These are phyloP conservation scores for Gaeumannomyces tritici DNA, from an alignment of 2,329 filamentous ascomycete genomes.

Conservation along the genomic window DNA sequence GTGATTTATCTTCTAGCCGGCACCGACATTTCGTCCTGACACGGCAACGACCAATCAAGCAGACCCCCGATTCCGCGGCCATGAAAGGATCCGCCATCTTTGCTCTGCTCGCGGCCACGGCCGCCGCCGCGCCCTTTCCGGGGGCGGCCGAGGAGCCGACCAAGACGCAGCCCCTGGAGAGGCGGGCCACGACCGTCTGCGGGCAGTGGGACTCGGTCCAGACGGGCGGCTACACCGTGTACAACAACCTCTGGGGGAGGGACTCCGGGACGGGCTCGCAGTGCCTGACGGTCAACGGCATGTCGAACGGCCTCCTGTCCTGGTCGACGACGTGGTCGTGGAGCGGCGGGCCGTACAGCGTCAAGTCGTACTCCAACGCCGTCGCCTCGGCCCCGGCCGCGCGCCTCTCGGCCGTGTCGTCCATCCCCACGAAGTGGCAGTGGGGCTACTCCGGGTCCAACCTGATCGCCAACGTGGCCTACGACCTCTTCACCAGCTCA, in stretches of 20 bases:
- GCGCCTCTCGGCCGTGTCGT: slow-evolving; percentile 22
- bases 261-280: slow-evolving; percentile 26
- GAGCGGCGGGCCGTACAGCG: slow-evolving; percentile 25
- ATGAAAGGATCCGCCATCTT: slow-evolving; percentile 6
- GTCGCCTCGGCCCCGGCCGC: slow-evolving; percentile 22
- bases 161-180: slow-evolving; percentile 1
- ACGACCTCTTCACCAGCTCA: slow-evolving; percentile 48
- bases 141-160: neutral
- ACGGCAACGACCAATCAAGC: neutral
- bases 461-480: slow-evolving; percentile 45
- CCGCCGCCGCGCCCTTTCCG: slow-evolving; percentile 4
- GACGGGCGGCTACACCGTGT: slow-evolving; percentile 33
- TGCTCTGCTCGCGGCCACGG: slow-evolving; percentile 7
- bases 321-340: slow-evolving; percentile 35
- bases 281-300: slow-evolving; percentile 28
- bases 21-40: neutral
- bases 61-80: neutral
- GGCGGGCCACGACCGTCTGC: slow-evolving; percentile 7
- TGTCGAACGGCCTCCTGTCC: slow-evolving; percentile 22
- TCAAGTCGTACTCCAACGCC: slow-evolving; percentile 38
- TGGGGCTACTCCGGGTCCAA: slow-evolving; percentile 24
- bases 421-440: slow-evolving; percentile 26
- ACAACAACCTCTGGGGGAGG: slow-evolving; percentile 43
- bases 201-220: slow-evolving; percentile 9
- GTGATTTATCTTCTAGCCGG: neutral